Percentiles rank a stretch among this genome's conserved stretches.
phyloP scores from a whole-genome alignment of 2,329 filamentous ascomycete genomes.

The Penicillium sp. region DNA sequence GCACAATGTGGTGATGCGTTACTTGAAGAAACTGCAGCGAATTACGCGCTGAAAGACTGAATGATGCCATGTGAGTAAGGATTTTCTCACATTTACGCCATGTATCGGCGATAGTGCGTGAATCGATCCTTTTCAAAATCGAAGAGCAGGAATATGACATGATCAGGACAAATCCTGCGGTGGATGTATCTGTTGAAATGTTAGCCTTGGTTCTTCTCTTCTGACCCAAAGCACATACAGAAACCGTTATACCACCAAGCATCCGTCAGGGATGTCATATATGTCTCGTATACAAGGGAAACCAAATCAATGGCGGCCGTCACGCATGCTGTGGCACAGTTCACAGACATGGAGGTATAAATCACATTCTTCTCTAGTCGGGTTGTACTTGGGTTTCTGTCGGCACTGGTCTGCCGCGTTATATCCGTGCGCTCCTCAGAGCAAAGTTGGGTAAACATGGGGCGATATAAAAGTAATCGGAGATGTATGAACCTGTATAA shows the following conservation, averaged over 20 bases:
- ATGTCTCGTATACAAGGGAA: slow-evolving; percentile 29
- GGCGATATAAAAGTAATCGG: slow-evolving; percentile 35
- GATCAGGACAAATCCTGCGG: slow-evolving; percentile 32
- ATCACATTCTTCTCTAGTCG: slow-evolving; percentile 18
- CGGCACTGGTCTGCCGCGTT: slow-evolving; percentile 4
- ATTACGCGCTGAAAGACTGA: slow-evolving; percentile 31
- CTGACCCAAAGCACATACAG: slow-evolving; percentile 27
- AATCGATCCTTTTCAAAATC: slow-evolving; percentile 21
- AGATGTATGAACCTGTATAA: slow-evolving; percentile 32
- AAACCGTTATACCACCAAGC: slow-evolving; percentile 45
- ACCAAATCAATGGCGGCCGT: slow-evolving; percentile 32
- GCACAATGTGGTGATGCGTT: slow-evolving; percentile 21
- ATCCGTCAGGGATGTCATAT: slow-evolving; percentile 26
- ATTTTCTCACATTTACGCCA: slow-evolving; percentile 32
- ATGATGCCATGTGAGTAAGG: slow-evolving; percentile 27
- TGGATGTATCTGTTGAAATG: slow-evolving; percentile 28
- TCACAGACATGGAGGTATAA: slow-evolving; percentile 27
- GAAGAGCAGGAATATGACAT: slow-evolving; percentile 29
- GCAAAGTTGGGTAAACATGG: slow-evolving; percentile 36
- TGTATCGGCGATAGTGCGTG: slow-evolving; percentile 15
- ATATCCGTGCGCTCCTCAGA: slow-evolving; percentile 19
- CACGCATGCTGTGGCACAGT: slow-evolving; percentile 35
- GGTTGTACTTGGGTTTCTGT: not conserved
- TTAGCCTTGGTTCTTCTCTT: not conserved
- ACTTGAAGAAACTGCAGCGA: slow-evolving; percentile 30